These are phyloP conservation scores for Aspergillus egyptiacus DNA, from an alignment of 495 filamentous ascomycete species.

Conservation along the genomic window DNA sequence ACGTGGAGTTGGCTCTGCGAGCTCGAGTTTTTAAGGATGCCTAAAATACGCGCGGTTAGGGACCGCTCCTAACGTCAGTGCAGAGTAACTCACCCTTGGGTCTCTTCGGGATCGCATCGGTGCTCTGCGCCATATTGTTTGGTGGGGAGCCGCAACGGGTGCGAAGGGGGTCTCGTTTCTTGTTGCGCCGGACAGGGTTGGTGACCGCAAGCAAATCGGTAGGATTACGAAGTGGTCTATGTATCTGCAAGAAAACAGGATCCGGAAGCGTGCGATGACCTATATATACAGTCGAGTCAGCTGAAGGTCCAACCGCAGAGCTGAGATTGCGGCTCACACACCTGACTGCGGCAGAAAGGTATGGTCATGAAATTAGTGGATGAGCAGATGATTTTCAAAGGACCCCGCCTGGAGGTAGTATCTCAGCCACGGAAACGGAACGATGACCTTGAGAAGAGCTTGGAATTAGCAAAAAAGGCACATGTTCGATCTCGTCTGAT, in stretches of 20 bases:
- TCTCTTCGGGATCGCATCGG: slow-evolving; percentile 48
- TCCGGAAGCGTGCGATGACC: slow-evolving; percentile 7
- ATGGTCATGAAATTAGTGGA: background rate
- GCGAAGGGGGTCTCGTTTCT: background rate
- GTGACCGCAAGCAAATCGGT: background rate
- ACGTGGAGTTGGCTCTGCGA: slow-evolving; percentile 37
- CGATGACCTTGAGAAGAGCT: background rate
- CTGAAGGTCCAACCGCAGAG: slow-evolving; percentile 10
- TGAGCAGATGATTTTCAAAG: background rate
- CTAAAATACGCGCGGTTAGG: slow-evolving; percentile 34
- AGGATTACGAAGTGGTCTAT: background rate
- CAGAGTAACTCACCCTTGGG: slow-evolving; percentile 61
- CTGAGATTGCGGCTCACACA: slow-evolving; percentile 1
- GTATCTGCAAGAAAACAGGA: background rate
- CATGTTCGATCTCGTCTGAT: slow-evolving; percentile 16
- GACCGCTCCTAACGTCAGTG: background rate
- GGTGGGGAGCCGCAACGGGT: background rate
- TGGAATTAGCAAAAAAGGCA: slow-evolving; percentile 6
- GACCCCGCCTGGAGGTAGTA: background rate
- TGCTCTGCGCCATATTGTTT: slow-evolving; percentile 28
- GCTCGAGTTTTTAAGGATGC: slow-evolving; percentile 88
- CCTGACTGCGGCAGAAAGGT: background rate
- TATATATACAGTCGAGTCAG: slow-evolving; percentile 6
- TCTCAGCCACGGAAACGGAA: slow-evolving; percentile 1
- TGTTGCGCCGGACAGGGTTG: no score